Base-by-base conservation (phyloP, 202 grass and related monocot genomes). In the Elaeis oleifera region DNA sequence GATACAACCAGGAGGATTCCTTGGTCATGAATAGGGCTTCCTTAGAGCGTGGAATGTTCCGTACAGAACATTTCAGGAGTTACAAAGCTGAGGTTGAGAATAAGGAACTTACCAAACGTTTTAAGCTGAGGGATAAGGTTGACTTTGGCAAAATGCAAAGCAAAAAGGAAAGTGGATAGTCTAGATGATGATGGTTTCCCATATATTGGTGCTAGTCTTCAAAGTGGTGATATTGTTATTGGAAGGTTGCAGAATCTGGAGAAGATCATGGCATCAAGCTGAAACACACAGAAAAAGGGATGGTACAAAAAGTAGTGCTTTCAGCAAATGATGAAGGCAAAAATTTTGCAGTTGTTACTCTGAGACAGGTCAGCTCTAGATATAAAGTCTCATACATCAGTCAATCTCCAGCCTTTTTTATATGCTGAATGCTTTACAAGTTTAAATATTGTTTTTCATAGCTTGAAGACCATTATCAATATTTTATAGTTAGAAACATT, bases 1-100 rank as follows among this genome's bases (percentile, higher is more conserved):
- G 87, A 8, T 97, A 81, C 79, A 97, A 97, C 68, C 87, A 97
- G 78, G 92, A 97, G 84, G 84, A 97, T 83, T 97, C 92, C 5
- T 74, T 97, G 23, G 84, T 97, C 74, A 89, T 97, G 92, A 97
- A 97, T 80, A 91, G 69, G 59, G 72, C 92, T 72, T 97, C 92
- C 54, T 73, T 97, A 67, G 87, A 97, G 61, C 76, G 92, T 23
- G 87, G 92, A 62, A 97, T 97, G 92, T 97, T 91, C 56, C 81
- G 81, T 51, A 97, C 84, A 18, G 92, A 97, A 61, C 92, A 91
- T 63, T 66, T 91, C 11, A 78, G 87, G 71, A 91, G 71, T 63
- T 91, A 97, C 76, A 97, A 97, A 75, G 71, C 84, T 74, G 87
- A 97, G 58, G 79, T 97, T 15, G 87, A 91, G 23, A 90, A 88